A percentile compares a stretch with the other conserved stretches of the same genome.
Conservation (phyloP, 306 rosid species). For the Vigna angularis region DNA sequence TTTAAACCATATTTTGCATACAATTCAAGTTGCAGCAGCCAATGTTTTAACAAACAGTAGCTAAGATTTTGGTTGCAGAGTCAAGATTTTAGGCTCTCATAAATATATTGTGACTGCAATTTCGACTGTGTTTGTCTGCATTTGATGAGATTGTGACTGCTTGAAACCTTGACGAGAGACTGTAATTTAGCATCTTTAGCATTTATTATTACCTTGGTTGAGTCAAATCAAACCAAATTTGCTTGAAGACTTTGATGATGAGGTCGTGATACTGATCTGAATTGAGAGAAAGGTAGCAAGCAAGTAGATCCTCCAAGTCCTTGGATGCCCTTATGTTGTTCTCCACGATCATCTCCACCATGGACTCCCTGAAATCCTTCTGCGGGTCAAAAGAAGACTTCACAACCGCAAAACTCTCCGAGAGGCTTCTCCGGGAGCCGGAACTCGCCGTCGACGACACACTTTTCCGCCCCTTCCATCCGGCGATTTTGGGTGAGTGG, state of each 20-base stretch:
- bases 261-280: conserved; percentile 73
- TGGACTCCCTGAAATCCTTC: conserved; percentile 76
- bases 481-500: conserved; percentile 61
- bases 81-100: not conserved
- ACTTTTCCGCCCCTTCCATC: conserved; percentile 54
- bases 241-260: conserved; percentile 83
- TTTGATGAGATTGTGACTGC: not conserved
- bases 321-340: conserved; percentile 72
- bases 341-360: conserved; percentile 90
- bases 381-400: conserved; percentile 75
- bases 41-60: not conserved
- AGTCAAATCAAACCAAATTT: conserved; percentile 87
- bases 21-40: not conserved
- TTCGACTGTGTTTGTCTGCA: not conserved
- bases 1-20: not conserved
- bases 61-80: not conserved
- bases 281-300: conserved; percentile 81
- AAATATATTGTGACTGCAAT: not conserved
- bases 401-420: conserved; percentile 70
- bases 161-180: not conserved
- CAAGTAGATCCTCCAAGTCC: conserved; percentile 91
- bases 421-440: conserved; percentile 54
- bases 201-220: conserved; percentile 37
- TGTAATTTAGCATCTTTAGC: not conserved
- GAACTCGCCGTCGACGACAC: conserved; percentile 33